Percentiles rank a stretch among this genome's conserved stretches.
phyloP scores from a whole-genome alignment of 1,139 yeast species.

The Martiniozyma asiatica region DNA sequence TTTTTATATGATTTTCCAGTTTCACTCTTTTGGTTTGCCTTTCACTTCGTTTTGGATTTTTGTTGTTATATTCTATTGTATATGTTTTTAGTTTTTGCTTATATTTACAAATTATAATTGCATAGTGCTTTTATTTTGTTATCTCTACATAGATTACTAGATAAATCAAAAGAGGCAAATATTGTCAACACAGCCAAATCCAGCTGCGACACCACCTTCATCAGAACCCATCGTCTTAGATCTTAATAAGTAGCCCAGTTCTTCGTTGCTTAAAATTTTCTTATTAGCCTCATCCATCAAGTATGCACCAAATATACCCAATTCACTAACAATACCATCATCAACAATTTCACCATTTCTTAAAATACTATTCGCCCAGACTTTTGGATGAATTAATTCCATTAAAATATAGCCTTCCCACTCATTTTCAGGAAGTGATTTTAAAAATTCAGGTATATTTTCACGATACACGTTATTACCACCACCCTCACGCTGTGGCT shows the following conservation, averaged over 20 bases:
- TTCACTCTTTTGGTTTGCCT: too few species aligned
- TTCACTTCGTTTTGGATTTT: too few species aligned
- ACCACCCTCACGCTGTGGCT: conserved; percentile 95
- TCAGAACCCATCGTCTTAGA: conserved; percentile 78
- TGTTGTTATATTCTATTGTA: too few species aligned
- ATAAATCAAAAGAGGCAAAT: conserved; percentile 30
- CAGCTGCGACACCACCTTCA: conserved; percentile 99
- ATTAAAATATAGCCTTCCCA: conserved; percentile 90
- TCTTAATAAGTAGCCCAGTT: conserved; percentile 77
- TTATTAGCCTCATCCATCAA: conserved; percentile 58
- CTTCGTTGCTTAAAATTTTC: conserved; percentile 46
- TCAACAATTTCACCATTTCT: conserved; percentile 48
- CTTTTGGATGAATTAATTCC: conserved; percentile 82
- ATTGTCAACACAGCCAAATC: conserved; percentile 93
- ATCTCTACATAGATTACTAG: background rate
- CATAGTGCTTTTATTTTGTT: background rate
- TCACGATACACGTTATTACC: conserved; percentile 86
- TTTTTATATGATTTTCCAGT: too few species aligned
- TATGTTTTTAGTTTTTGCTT: background rate
- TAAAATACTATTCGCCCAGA: conserved; percentile 49
- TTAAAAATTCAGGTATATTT: conserved; percentile 66
- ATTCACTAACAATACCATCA: conserved; percentile 69
- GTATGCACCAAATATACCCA: conserved; percentile 81
- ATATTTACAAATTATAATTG: background rate
- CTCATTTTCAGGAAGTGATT: conserved; percentile 46